Evolutionary conservation across 129 eudicot genomes (phyloP).

Genomic region (Oenanthe sinensis): DNA sequence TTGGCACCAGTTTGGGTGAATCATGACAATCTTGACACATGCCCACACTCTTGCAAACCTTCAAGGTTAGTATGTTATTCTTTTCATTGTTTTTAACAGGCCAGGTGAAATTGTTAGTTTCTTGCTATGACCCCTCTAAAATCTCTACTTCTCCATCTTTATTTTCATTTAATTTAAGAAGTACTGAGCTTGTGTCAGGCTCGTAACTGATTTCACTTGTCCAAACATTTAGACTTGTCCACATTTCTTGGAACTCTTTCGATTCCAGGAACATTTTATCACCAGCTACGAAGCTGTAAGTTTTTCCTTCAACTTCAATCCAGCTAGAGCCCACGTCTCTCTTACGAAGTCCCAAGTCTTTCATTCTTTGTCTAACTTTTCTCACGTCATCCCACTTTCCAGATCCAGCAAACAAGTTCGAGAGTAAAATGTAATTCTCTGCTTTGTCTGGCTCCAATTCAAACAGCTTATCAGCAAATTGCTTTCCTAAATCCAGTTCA

Average conservation of each 20-base stretch:
- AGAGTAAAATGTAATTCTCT: conserved; percentile 44
- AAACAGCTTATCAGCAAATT: conserved; percentile 30
- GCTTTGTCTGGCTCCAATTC: conserved; percentile 40
- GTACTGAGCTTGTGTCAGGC: conserved; percentile 36
- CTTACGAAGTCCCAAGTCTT: conserved; percentile 25
- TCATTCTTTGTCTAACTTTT: conserved; percentile 39
- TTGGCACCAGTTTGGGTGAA: not conserved
- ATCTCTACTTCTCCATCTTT: conserved; percentile 30
- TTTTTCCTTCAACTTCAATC: conserved; percentile 50
- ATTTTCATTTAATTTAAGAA: conserved; percentile 26
- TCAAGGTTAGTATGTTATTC: conserved; percentile 6
- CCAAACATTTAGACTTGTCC: conserved; percentile 31
- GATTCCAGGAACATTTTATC: conserved; percentile 23
- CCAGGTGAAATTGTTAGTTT: conserved; percentile 36
- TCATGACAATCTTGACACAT: not conserved
- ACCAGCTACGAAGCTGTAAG: conserved; percentile 38
- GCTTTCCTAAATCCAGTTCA: conserved; percentile 36
- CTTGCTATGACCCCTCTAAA: conserved; percentile 39
- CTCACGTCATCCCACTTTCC: conserved; percentile 54
- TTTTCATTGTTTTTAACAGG: conserved; percentile 18
- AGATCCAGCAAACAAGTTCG: conserved; percentile 45
- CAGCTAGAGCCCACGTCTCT: conserved; percentile 52
- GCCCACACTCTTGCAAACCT: not conserved
- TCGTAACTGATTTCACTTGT: conserved; percentile 24
- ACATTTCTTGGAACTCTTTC: conserved; percentile 25